Base-by-base conservation (phyloP, 768 basidiomycete species). In the Cantharellus cinnabarinus region DNA sequence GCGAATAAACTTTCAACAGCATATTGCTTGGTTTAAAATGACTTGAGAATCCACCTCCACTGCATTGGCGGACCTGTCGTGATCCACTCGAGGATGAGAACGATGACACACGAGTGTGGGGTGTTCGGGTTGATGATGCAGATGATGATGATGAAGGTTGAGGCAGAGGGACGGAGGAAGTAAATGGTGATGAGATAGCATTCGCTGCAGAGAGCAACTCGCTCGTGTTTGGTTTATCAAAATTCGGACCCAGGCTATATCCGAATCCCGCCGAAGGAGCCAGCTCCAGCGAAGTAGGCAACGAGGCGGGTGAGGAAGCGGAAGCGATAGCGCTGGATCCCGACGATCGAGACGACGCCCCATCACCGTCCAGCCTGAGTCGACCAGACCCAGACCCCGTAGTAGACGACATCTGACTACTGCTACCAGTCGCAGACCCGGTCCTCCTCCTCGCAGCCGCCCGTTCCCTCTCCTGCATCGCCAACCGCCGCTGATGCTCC, bases 1-100 rank as follows among this genome's bases (percentile, higher is more conserved):
- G 73, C 29, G 86, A 81, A 67, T 95, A 97, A 57, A 75, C 71
- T 55, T 75, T 77, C 57, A 93, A 68, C 56, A 91, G 67, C n/a
- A 64, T 56, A 57, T 72, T 72, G 37, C 51, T 39, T 15, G 64
- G 61, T 60, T 69, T 66, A 64, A 71, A 70, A 20, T 59, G 42
- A 2, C 51, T 42, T 35, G 44, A 50, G 42, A 62, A 56, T 65
- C 68, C 5, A 65, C 62, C 44, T 66, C 63, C 1, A 29, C 20
- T 29, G 20, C 20, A 29, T 29, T 29, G 20, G 20, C 20, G 20
- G 20, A 29, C 20, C 20, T 29, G 20, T 29, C 20, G 20, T 29
- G 20, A 29, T 29, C 20, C 20, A 29, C 20, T 29, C 20, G 20
- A 29, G 20, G 20, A 29, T 29, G 20, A 29, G 20, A 29, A 29